phyloP scores from a whole-genome alignment of 345 rosid species.

The Excoecaria cochinchinensis region DNA sequence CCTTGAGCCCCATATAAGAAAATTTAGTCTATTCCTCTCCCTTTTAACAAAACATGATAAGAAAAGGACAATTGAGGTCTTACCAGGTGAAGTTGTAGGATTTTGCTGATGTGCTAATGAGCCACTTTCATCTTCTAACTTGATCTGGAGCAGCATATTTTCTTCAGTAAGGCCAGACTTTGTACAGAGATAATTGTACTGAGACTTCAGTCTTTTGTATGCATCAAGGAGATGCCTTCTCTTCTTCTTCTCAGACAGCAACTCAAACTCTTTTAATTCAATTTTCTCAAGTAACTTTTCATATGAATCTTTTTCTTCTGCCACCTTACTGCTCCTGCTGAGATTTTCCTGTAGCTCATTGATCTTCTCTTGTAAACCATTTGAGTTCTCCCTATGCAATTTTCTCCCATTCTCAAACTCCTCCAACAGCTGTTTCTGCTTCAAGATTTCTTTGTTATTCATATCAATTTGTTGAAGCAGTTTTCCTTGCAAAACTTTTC shows the following conservation, averaged over 20 bases:
- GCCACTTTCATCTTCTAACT: conserved; percentile 39
- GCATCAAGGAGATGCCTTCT: conserved; percentile 28
- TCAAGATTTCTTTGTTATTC: conserved; percentile 31
- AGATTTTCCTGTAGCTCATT: conserved; percentile 36
- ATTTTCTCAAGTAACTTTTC: conserved; percentile 42
- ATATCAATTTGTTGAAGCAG: conserved; percentile 39
- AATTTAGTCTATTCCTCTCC: background rate
- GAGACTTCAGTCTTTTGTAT: conserved; percentile 68
- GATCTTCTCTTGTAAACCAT: conserved; percentile 41
- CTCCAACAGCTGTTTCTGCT: conserved; percentile 37
- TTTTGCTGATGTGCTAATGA: conserved; percentile 32
- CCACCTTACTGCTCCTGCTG: conserved; percentile 25
- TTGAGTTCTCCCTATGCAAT: conserved; percentile 34
- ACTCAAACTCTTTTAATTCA: conserved; percentile 41
- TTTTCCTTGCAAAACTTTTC: conserved; percentile 31
- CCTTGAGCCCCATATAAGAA: too few relatives aligned
- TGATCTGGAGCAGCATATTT: conserved; percentile 33
- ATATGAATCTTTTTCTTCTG: conserved; percentile 30
- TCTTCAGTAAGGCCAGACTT: conserved; percentile 51
- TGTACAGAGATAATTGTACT: conserved; percentile 52
- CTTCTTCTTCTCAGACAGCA: conserved; percentile 49
- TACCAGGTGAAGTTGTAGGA: conserved; percentile 41
- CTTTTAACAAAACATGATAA: background rate
- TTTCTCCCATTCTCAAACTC: conserved; percentile 41
- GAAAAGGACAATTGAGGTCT: conserved; percentile 12